Base-by-base conservation (phyloP, 1,139 yeast genomes). In the Arxiozyma slooffiae region DNA sequence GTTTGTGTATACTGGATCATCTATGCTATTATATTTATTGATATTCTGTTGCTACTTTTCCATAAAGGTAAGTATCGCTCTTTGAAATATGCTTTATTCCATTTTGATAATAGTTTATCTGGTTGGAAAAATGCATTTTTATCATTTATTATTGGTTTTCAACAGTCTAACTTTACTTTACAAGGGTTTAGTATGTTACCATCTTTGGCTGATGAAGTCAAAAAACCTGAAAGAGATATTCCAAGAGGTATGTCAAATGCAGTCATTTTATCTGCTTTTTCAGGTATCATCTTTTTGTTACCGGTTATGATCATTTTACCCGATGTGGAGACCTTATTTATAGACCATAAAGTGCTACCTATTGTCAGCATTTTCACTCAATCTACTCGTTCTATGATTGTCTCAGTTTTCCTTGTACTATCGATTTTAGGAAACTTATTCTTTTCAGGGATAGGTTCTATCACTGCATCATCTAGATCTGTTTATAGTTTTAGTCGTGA, bases 401-500 rank as follows among this genome's bases (percentile, higher is more conserved):
- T 85, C 2, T 81, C 90, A 1, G 77, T 85, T 53, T 75, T 85
- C 44, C 73, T 85, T 55, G 85, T 81, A 1, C 66, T 85, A 23
- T 71, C 85, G 60, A 75, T 85, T 53, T 71, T 83, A 41, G 89
- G 90, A 0, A 84, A 92, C 23, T 78, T 85, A 43, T 60, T 84
- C 21, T 84, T 85, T 64, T 92, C 89, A 43, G 82, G 89, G 4
- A 81, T 85, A 52, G 94, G 95, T 38, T 75, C 92, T 24, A 73
- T 86, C 37, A 85, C 95, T 0, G 86, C 96, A 0, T 90, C 94
- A 0, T 85, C 95, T 7, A 79, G 96, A 71, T 81, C 87, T 38
- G 85, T 90, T 0, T 88, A 81, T 71, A 88, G 95, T 16, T 82
- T 88, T 68, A 87, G 95, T 49, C 79, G 97, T 67, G 97, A 88